Evolutionary conservation across 2,329 filamentous ascomycete genomes (phyloP), one percentile per base, ranked within the genome.

Genomic region (Dendryphion nanum): DNA sequence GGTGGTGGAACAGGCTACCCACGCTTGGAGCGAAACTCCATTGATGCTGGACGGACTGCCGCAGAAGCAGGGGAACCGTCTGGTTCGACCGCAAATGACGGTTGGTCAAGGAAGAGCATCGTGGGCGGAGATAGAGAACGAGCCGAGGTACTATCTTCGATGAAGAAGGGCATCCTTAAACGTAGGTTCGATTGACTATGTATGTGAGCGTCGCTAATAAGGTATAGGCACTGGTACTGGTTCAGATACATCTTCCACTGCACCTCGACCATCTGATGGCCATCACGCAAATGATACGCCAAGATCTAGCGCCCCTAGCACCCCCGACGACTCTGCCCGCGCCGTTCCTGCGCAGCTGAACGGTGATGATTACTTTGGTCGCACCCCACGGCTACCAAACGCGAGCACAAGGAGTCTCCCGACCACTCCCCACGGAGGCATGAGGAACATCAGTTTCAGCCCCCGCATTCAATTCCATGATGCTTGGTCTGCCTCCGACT

Each of bases 141-240:
- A 47, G 89, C 90, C 1, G 91, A 97, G 61, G 86, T 95, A 13
- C 77, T 97, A 30, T 89, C 90, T 15, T 88, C 89, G 5, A 89
- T 97, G 33, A 89, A 89, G 59, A 96, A 95, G 70, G 93, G 93
- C 33, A 98, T 98, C 34, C 68, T 98, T 38, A 98, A 98, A 71
- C 86, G 89, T 86, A 77, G 65, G 79, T 67, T 5, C 8, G 18
- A 19, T 13, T 16, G 6, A 28, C 16, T n/a, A 16, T 35, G 6
- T 28, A 16, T 33, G 10, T 26, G 23, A 26, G 10, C 4, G 17
- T 17, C 16, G 17, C 43, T 54, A 34, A 51, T 38, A 38, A 18
- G 32, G 33, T 33, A 44, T 64, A 70, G 73, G 67, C 39, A 69
- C 70, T 39, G 64, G 68, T 35, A 71, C 72, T 55, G 79, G 79